A percentile compares a stretch with the other conserved stretches of the same genome.
Evolutionary conservation across 2,329 filamentous ascomycete genomes (phyloP).

Genomic region (Phialemoniopsis sp.): DNA sequence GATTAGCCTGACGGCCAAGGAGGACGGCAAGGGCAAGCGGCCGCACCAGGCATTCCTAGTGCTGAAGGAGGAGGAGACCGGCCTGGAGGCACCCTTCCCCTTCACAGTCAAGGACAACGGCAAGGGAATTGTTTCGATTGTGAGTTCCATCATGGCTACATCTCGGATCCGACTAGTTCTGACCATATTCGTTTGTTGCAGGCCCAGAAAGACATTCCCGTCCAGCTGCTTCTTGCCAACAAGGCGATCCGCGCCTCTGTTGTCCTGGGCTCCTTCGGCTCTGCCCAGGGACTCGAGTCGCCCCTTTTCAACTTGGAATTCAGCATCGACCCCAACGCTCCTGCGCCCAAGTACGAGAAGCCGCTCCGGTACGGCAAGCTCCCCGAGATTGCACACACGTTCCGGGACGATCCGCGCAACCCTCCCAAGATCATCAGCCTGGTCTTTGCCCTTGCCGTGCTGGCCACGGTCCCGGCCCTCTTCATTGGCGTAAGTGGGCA

Average conservation of each 20-base stretch:
- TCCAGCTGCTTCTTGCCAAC: conserved; percentile 68
- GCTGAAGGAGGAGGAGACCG: conserved; percentile 67
- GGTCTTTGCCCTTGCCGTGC: conserved; percentile 69
- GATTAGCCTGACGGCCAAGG: conserved; percentile 74
- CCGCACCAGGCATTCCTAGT: conserved; percentile 94
- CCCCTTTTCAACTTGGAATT: conserved; percentile 72
- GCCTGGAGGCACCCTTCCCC: conserved; percentile 83
- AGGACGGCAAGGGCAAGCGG: conserved; percentile 72
- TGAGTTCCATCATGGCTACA: conserved; percentile 53
- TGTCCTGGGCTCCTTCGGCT: conserved; percentile 82
- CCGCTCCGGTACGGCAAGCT: conserved; percentile 81
- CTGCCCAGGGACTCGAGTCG: conserved; percentile 61
- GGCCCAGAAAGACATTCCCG: conserved; percentile 85
- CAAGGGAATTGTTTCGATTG: conserved; percentile 80
- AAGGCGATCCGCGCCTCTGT: conserved; percentile 74
- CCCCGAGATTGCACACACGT: conserved; percentile 85
- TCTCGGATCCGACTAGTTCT: too few species aligned
- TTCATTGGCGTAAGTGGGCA: conserved; percentile 57
- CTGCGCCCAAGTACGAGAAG: conserved; percentile 53
- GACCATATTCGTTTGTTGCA: conserved; percentile 61
- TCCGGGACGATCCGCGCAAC: conserved; percentile 74
- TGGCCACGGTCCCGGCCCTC: conserved; percentile 70
- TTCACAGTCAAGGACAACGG: conserved; percentile 82
- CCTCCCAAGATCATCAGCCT: conserved; percentile 77
- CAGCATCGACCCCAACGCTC: conserved; percentile 55